Evolutionary conservation across 176 grass and related monocot species (phyloP), one percentile per base, ranked within the genome.

Genomic region (Avena sativa): DNA sequence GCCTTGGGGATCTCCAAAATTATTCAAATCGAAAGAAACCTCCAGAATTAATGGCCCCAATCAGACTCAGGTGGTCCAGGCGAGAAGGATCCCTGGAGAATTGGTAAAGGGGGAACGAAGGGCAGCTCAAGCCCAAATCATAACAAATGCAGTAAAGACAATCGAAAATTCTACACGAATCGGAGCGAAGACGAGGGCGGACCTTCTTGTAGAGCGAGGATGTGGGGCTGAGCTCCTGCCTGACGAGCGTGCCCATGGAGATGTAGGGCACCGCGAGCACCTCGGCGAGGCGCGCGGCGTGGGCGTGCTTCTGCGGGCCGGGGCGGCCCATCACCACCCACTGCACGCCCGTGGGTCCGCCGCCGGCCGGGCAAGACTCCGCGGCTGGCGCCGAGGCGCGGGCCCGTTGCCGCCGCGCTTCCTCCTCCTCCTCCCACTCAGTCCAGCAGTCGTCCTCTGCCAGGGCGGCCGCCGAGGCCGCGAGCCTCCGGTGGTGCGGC

Each of bases 291-390:
- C 94, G 91, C 57, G 92, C 88, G 75, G 97, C 97, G 80, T 99
- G 93, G 21, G 87, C 90, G 85, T 89, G 94, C 90, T 94, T 94
- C 90, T 96, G 94, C 70, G 87, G 89, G 25, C 90, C 97, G 8
- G 94, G 94, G 8, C 79, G 91, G 46, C 93, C 93, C 96, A 98
- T 98, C 56, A 98, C 94, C 69, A 98, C 90, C 96, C 96, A 98
- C 88, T 95, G 96, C 50, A 92, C 84, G 8, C 92, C 93, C 11
- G 86, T 17, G 3, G 76, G 68, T 0, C 65, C 86, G 9, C 79
- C 81, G 12, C 76, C 88, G 25, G 57, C 90, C 1, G 87, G 84
- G 25, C 36, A 60, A 2, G 60, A 76, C 20, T 89, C 88, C 4
- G 78, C 57, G 0, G 60, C 28, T 0, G 81, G 90, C 60, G 84